Evolutionary conservation across 495 filamentous ascomycete species (phyloP), one percentile per base, ranked within the genome.

Genomic region (Tetracladium marchalianum): DNA sequence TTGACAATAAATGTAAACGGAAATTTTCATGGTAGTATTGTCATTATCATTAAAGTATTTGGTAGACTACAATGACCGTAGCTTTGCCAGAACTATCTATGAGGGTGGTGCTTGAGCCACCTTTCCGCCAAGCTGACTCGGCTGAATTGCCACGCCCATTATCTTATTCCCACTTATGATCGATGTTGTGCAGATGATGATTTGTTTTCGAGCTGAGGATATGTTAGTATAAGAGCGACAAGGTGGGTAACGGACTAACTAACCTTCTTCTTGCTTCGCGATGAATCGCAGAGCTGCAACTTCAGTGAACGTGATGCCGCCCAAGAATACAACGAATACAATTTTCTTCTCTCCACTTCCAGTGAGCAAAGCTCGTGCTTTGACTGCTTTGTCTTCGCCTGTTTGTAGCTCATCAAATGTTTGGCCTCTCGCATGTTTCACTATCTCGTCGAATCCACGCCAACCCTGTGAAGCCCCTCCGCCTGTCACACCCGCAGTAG

Each of bases 281-380:
- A 97, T 82, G 65, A 95, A 96, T 52, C 93, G 75, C 64, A 97
- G 57, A 18, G 92, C 93, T 35, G 92, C 89, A 61, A 97, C 90
- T 69, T 99, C 92, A 7, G 90, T 93, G 55, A 90, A 95, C 1
- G 84, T 94, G 40, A 96, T 84, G 1, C 92, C 92, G 19, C 92
- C 92, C 46, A 99, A 67, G 66, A 95, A 96, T 60, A 96, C 92
- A 11, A 99, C 82, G 53, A 96, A 81, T 10, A 90, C 85, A 6
- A 83, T 85, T 66, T 88, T 94, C 59, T 82, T 81, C 41, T 81
- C 78, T 12, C 75, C 76, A 40, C 76, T 76, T 13, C 82, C 84
- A 48, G 82, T 81, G 38, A 97, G 65, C 31, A 90, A 80, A 52
- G 88, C 82, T 46, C 88, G 71, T n/a, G 90, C 89, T 51, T 88